A percentile compares a stretch with the other conserved stretches of the same genome.
Evolutionary conservation across 1,284 basidiomycete genomes (phyloP).

Genomic region (Austroboletus novae-zelandiae): DNA sequence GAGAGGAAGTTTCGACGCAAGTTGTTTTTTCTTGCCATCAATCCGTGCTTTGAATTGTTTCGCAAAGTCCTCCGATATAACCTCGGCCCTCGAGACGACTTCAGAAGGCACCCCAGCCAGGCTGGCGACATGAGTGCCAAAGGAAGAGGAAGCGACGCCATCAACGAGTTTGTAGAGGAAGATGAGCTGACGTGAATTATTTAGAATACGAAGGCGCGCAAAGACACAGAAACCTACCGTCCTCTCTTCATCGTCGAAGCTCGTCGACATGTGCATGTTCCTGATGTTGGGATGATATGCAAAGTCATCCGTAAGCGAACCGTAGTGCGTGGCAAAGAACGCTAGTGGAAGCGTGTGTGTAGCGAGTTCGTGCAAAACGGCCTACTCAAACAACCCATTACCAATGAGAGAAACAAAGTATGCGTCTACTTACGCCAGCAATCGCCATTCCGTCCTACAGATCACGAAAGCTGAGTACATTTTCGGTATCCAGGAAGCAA

Average conservation of each 20-base stretch:
- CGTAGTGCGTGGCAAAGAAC: constrained; percentile 88
- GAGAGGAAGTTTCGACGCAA: constrained; percentile 63
- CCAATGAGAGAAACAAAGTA: not conserved
- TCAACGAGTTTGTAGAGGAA: constrained; percentile 93
- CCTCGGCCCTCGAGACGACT: constrained; percentile 85
- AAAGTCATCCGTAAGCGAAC: constrained; percentile 84
- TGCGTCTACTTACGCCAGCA: constrained; percentile 61
- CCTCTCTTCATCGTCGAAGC: constrained; percentile 85
- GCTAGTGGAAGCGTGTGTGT: constrained; percentile 86
- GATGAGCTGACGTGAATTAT: constrained; percentile 54
- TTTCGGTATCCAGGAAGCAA: constrained; percentile 5
- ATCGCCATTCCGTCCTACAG: constrained; percentile 92
- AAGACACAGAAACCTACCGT: constrained; percentile 51
- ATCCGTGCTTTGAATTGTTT: constrained; percentile 79
- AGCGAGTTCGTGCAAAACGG: constrained; percentile 90
- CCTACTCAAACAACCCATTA: constrained; percentile 39
- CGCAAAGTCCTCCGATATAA: constrained; percentile 87
- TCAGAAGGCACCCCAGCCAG: constrained; percentile 78
- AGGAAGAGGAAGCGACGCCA: constrained; percentile 87
- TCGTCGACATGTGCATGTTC: constrained; percentile 92
- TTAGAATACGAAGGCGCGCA: not conserved
- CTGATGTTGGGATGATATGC: constrained; percentile 90
- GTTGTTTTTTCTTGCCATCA: constrained; percentile 55
- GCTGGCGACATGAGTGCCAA: constrained; percentile 90
- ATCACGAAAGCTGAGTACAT: constrained; percentile 17